Evolutionary conservation across 306 rosid species (phyloP), one percentile per base, ranked within the genome.

Genomic region (Ormosia emarginata): DNA sequence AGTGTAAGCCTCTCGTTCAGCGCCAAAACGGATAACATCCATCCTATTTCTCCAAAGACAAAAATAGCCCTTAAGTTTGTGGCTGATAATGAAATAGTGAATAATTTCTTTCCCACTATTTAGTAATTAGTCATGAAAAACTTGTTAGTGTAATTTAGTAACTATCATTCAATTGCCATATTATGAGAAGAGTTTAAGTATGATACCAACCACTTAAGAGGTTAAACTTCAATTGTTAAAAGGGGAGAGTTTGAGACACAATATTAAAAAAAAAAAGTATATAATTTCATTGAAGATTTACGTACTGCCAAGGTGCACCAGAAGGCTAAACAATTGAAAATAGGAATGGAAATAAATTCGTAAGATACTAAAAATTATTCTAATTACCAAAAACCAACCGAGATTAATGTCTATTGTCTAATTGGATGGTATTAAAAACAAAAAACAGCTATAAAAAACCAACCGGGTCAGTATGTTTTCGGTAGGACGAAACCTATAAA

Each of bases 1-100:
- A 72, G 44, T 58, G 65, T 29, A 15, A 82, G 88, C 92, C 97
- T 90, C 90, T 88, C 89, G 32, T 89, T 88, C 33, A 9, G 39
- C 47, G 29, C 62, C n/a, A 24, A 50, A 86, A 85, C 32, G 55
- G 89, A 83, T 87, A 89, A 91, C 58, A 15, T 67, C 55, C 77
- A 52, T 55, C 71, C 33, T 15, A 64, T 78, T 77, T 83, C 24
- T 32, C 18, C 36, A 15, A 41, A 50, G 62, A 62, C 75, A 37
- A 63, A 29, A 13, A 1, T 63, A 29, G 0, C 68, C 57, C 15
- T 52, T 10, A 0, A 37, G 6, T 34, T n/a, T 81, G 75, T 81
- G 74, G 79, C 79, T 81, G 2, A 58, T 5, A 12, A 4, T 70
- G 4, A 30, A 43, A 18, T 2, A 30, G 18, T 3, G 1, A 29